Conservation (phyloP, 352 stramenopile species). For the Phytopythium helicoides region DNA sequence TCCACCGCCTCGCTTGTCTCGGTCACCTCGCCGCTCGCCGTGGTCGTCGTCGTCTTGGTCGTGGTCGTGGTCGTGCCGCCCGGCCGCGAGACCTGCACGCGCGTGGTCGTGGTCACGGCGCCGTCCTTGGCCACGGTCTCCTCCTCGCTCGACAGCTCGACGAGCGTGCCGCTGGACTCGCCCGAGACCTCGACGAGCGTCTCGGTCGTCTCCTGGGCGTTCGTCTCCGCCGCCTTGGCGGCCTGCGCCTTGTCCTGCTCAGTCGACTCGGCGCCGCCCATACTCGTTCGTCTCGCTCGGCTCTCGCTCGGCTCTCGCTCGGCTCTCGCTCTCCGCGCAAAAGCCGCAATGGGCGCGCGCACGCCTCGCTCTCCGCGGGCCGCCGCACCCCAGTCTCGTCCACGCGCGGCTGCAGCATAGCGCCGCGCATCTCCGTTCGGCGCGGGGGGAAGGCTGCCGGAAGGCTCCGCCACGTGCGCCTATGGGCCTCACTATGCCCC, state of each 20-base stretch:
- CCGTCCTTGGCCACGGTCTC: constrained; percentile 11
- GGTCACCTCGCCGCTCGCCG: too few relatives aligned
- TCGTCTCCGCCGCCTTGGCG: not conserved
- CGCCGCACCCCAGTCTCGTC: not conserved
- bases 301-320: constrained; percentile 5
- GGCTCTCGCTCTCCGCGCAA: constrained; percentile 8
- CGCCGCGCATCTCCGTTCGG: not conserved
- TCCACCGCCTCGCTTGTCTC: constrained; percentile 15
- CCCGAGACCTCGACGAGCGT: constrained; percentile 9
- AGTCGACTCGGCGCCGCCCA: constrained; percentile 29
- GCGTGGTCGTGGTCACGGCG: constrained; percentile 8
- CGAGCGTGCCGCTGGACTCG: constrained; percentile 1
- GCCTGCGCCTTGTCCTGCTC: constrained; percentile 14
- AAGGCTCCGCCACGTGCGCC: too few relatives aligned
- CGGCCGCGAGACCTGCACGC: constrained; percentile 10
- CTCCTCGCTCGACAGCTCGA: constrained; percentile 5
- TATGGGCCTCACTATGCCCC: too few relatives aligned
- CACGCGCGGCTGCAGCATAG: not conserved
- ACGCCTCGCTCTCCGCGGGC: not conserved
- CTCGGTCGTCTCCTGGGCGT: constrained; percentile 8
- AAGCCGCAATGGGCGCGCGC: constrained; percentile 19
- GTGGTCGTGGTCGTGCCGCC: constrained; percentile 27
- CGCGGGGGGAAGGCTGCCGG: too few relatives aligned
- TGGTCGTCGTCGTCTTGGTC: constrained; percentile 27
- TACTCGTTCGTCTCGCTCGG: constrained; percentile 9